Evolutionary conservation across 2,329 filamentous ascomycete genomes (phyloP), one percentile per base, ranked within the genome.

Genomic region (Fusarium sarcochroum): DNA sequence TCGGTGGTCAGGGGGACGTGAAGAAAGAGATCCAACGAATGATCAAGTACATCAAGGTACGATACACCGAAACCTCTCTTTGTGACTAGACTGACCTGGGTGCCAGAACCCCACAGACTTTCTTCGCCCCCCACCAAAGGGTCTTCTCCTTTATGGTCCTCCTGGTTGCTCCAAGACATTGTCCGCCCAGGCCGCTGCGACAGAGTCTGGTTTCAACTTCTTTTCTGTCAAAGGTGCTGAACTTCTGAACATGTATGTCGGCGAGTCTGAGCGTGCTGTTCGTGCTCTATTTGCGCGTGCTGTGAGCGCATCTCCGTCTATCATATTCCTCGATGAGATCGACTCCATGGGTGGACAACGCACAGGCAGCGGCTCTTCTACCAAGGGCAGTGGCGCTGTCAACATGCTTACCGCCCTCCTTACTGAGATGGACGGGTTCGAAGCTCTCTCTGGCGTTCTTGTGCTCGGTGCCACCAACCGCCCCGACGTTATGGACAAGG

Each of bases 291-390:
- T 98, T 77, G 87, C 90, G 53, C 92, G 94, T 72, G 95, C 95
- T 2, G 87, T 92, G 41, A 90, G 91, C n/a, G 94, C 94, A 10
- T 90, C 90, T 51, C 95, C 95, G 1, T 94, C 92, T 76, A 95
- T 98, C 79, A 94, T 98, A 73, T 98, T 98, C 84, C 97, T 98
- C 70, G 94, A 98, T 77, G 94, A 98, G 78, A 96, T 98, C 72
- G 94, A 98, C 80, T 90, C 93, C 6, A 95, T 98, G 66, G 92
- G 79, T 74, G 90, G 81, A 2, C 82, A 84, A 56, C 80, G 86
- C 20, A 78, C 86, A 15, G 83, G 83, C 25, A 77, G 79, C 7
- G 78, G 82, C 18, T 80, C 73, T 9, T 71, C 66, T 9, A 73
- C 76, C 5, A 73, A 76, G 17, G 77, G 78, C 45, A 75, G 74